Conservation (phyloP, 495 filamentous ascomycete genomes). For the Achaetomiella virescens region DNA sequence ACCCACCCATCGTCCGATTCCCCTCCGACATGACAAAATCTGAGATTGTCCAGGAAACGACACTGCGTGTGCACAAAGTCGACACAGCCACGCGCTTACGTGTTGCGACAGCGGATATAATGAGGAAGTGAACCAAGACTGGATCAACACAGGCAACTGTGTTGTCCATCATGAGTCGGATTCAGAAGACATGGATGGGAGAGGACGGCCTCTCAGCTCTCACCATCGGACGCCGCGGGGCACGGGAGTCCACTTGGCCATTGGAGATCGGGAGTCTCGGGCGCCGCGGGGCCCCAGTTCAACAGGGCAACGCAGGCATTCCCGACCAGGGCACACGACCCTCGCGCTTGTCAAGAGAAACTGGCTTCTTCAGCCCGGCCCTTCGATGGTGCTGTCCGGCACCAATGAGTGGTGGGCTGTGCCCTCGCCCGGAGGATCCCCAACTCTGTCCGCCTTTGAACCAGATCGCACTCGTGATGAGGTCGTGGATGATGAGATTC, state of each 20-base stretch:
- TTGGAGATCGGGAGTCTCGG: conserved; percentile 1
- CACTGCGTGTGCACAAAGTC: neutral
- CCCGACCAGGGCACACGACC: conserved; percentile 3
- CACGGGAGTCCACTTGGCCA: neutral
- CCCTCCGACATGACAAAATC: conserved; percentile 13
- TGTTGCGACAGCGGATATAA: neutral
- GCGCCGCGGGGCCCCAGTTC: conserved; percentile 1
- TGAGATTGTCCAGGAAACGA: neutral
- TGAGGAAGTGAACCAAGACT: neutral
- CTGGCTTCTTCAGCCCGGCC: neutral
- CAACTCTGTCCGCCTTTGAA: conserved; percentile 1
- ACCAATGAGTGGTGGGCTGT: neutral
- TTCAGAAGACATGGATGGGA: neutral
- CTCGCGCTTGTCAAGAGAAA: neutral
- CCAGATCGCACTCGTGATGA: conserved; percentile 2
- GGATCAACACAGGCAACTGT: neutral
- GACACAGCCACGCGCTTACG: neutral
- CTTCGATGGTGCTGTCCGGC: neutral
- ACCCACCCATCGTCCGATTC: conserved; percentile 16
- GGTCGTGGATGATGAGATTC: neutral
- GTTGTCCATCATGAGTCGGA: neutral
- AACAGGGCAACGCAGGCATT: neutral
- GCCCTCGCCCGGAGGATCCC: conserved; percentile 7
- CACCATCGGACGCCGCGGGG: neutral
- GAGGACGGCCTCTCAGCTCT: neutral